Base-by-base conservation (phyloP, 192 early-diverging fungal species). In the Gorgonomyces haynaldii region DNA sequence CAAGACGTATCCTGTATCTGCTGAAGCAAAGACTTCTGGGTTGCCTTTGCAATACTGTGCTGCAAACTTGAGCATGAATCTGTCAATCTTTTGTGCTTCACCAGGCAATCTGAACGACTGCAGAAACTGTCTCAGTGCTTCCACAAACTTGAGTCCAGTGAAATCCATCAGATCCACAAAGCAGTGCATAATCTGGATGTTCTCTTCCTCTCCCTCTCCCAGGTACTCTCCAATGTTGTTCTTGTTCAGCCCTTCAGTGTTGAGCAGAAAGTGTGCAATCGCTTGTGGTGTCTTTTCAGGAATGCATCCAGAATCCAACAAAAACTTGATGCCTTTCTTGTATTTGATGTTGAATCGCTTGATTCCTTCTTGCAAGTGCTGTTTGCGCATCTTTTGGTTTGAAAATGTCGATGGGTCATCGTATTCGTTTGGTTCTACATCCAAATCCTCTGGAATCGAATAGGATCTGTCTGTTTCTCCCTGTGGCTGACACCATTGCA, bases 31-130 rank as follows among this genome's bases (percentile, higher is more conserved):
- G 9, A 25, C 6, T 30, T 28, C 23, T 22, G 42, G 35, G 27
- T 45, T 59, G 9, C 65, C 50, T 9, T 74, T 78, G 61, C 72
- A 81, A 54, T 83, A 93, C 0, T 62, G 68, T 3, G 70, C 75
- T 4, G 90, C 76, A 68, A 93, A 93, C 0, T 75, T 72, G 46
- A 90, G 83, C 61, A 89, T 79, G 27, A 91, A 81, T 16, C 90
- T 74, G 39, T 88, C 86, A 37, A 93, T 93, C 58, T 88, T 82
- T 62, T 91, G 88, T 25, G 90, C 81, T 65, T 93, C 90, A 37
- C 90, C 90, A 13, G 88, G 88, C 17, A 93, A 57, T 23, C 90
- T 69, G 70, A 93, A 93, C 24, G 81, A 67, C 41, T 83, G 80
- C 4, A 93, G 53, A 16, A 93, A 63, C n/a, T 61, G 65, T 23